Evolutionary conservation across 2,329 filamentous ascomycete genomes (phyloP).

Genomic region (Escovopsis weberi): DNA sequence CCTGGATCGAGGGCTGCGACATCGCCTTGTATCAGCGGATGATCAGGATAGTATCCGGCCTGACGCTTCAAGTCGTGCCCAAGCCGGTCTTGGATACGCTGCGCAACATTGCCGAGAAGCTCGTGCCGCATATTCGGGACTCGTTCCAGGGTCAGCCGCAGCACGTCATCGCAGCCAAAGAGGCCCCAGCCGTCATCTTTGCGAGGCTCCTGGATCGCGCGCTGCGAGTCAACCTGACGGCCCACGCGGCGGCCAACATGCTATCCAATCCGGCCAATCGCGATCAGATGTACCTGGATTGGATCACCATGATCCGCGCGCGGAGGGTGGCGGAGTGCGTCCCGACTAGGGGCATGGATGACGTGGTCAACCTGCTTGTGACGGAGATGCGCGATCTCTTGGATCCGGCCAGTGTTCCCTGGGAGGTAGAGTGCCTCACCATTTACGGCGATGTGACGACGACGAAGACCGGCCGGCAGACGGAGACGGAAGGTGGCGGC

Average conservation of each 20-base stretch:
- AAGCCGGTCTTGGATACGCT: constrained; percentile 77
- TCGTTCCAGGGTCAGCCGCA: constrained; percentile 74
- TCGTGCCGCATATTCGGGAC: constrained; percentile 69
- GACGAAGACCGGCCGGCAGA: constrained; percentile 29
- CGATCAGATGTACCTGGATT: constrained; percentile 91
- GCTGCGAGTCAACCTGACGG: constrained; percentile 81
- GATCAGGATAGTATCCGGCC: constrained; percentile 78
- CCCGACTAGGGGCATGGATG: constrained; percentile 49
- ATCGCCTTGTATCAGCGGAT: constrained; percentile 94
- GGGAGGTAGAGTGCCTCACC: constrained; percentile 48
- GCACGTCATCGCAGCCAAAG: constrained; percentile 76
- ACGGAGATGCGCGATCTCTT: constrained; percentile 56
- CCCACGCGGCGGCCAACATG: constrained; percentile 88
- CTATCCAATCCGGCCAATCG: constrained; percentile 78
- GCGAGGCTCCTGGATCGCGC: constrained; percentile 74
- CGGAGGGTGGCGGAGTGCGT: constrained; percentile 50
- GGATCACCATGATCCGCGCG: constrained; percentile 52
- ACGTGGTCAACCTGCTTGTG: constrained; percentile 47
- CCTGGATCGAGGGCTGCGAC: constrained; percentile 93
- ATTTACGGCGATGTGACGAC: constrained; percentile 43
- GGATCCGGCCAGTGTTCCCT: constrained; percentile 50
- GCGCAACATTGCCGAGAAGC: constrained; percentile 66
- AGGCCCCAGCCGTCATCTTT: constrained; percentile 80
- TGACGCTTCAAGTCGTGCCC: constrained; percentile 83
- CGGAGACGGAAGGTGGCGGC: constrained; percentile 8